Base-by-base conservation (phyloP, 176 grass and related monocot genomes). In the Oryza officinalis region DNA sequence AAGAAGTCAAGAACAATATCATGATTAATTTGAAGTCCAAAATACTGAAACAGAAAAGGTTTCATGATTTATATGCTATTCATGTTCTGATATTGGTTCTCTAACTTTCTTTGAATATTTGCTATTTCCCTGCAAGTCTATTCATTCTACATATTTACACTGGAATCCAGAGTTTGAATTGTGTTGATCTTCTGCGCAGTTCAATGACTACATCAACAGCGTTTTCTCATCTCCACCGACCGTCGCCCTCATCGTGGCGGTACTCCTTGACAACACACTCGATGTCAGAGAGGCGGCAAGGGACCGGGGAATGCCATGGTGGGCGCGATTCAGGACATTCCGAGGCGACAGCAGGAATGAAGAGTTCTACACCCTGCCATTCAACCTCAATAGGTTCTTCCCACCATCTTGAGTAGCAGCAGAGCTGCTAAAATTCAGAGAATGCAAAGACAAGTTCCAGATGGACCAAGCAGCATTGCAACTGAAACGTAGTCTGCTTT, bases 231-330 rank as follows among this genome's bases (percentile, higher is more conserved):
- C 96, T n/a, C 96, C 93, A 0, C 93, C 96, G 0, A 92, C 96
- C 0, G 93, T 99, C 0, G 96, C 91, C 8, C 87, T 99, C 26
- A 92, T 99, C 0, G 86, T 99, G 41, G 80, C 90, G 0, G 87
- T 96, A 2, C 75, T 96, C 83, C 88, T 99, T 2, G 96, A 99
- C 87, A 99, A 96, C 85, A 95, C 93, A 4, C 85, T 99, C 10
- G 91, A 99, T 6, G 89, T 99, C 23, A 83, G 82, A 84, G 91
- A 91, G 0, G 85, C 93, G 0, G 87, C 88, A 12, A 88, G 72
- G 70, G 96, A 99, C 79, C 72, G 96, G 11, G 96, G 96, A 23
- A 99, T 99, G 96, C 80, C 89, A 3, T 99, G 96, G 96, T 99
- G 96, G 96, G 85, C 81, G 0, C 86, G 88, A 0, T 99, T 99